A percentile compares a stretch with the other conserved stretches of the same genome.
Conservation (phyloP, 495 filamentous ascomycete species). For the Hypoxylon crocopeplum region DNA sequence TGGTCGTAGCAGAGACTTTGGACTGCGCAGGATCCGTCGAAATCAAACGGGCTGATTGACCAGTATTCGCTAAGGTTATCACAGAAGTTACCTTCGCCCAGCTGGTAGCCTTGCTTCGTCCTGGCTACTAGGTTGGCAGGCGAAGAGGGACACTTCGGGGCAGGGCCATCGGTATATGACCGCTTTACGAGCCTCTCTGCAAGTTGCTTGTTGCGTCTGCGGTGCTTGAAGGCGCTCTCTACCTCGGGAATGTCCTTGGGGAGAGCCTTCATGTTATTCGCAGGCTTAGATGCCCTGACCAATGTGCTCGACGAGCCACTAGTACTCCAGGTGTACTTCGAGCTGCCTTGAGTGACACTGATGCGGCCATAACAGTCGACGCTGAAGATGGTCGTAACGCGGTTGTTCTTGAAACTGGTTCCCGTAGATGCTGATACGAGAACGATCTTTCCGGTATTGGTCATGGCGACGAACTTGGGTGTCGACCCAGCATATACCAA, state of each 20-base stretch:
- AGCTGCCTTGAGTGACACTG: neutral
- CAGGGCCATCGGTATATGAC: conserved; percentile 5
- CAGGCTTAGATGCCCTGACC: neutral
- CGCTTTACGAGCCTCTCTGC: neutral
- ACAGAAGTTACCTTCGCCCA: conserved; percentile 7
- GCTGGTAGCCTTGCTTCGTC: conserved; percentile 2
- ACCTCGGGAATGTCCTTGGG: conserved; percentile 1
- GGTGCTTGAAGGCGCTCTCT: conserved; percentile 1
- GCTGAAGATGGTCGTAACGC: conserved; percentile 6
- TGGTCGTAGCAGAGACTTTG: conserved; percentile 14
- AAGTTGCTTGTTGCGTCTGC: conserved; percentile 4
- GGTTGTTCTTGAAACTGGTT: conserved; percentile 2
- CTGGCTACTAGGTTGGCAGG: neutral
- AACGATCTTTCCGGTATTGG: conserved; percentile 3
- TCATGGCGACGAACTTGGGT: conserved; percentile 2
- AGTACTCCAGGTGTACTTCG: conserved; percentile 5
- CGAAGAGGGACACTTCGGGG: conserved; percentile 6
- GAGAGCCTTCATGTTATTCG: conserved; percentile 6
- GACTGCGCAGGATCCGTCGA: conserved; percentile 4
- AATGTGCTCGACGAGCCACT: neutral
- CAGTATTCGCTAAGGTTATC: conserved; percentile 3
- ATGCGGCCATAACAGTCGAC: conserved; percentile 4
- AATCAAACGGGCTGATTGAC: conserved; percentile 11
- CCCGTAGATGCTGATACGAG: conserved; percentile 1
- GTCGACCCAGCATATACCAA: conserved; percentile 4